Conservation (phyloP, 2,329 filamentous ascomycete genomes). For the Colletotrichum filicis region DNA sequence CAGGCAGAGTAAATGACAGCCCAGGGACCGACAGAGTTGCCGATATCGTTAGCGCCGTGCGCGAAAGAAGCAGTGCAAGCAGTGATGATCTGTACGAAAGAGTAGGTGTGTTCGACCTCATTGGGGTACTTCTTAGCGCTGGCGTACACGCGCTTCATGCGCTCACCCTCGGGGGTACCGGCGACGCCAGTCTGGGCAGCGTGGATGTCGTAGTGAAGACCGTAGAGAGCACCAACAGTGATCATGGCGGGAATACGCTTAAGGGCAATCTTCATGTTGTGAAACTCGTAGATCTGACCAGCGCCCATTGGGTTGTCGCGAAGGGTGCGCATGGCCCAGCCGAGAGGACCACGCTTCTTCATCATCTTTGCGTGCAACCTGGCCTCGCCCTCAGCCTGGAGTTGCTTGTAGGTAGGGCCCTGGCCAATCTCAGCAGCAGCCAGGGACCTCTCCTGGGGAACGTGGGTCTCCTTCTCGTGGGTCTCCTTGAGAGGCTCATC, state of each 20-base stretch:
- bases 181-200: constrained; percentile 75
- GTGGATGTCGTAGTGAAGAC: constrained; percentile 86
- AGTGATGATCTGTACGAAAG: constrained; percentile 73
- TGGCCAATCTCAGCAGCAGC: constrained; percentile 59
- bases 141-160: constrained; percentile 76
- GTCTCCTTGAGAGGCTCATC: constrained; percentile 58
- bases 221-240: constrained; percentile 74
- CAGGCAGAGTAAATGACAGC: constrained; percentile 77
- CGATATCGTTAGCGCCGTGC: constrained; percentile 82
- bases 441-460: constrained; percentile 42
- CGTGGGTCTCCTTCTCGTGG: constrained; percentile 44
- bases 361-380: constrained; percentile 72
- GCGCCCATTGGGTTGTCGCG: constrained; percentile 78
- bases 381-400: constrained; percentile 66
- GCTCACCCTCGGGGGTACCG: constrained; percentile 78
- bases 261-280: constrained; percentile 72
- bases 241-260: constrained; percentile 78
- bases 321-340: constrained; percentile 84
- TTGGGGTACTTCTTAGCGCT: constrained; percentile 74
- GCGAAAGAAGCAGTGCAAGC: constrained; percentile 80
- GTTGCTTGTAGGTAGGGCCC: constrained; percentile 67
- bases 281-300: constrained; percentile 78
- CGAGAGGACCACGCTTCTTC: constrained; percentile 73
- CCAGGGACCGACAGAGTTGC: constrained; percentile 77
- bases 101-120: constrained; percentile 77